Evolutionary conservation across 805 yeast genomes (phyloP), one percentile per base, ranked within the genome.

Genomic region (Saccharomycopsis olivae): DNA sequence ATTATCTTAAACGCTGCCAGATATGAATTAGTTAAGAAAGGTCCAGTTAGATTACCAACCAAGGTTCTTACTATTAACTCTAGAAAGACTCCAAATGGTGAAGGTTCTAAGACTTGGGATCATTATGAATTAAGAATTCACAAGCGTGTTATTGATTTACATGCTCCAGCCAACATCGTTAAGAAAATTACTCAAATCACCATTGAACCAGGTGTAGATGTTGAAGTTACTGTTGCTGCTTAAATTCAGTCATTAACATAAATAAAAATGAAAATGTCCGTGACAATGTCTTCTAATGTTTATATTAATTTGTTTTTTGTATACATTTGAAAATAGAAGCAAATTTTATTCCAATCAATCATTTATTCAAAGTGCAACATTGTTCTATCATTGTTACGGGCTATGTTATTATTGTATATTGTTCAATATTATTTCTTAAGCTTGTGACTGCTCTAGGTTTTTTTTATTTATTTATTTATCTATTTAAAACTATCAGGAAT

Each of bases 61-160:
- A 92, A 88, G 83, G 92, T 83, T 59, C 83, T 92, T 65, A 86
- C 83, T 73, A 76, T 92, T 74, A 76, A 94, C 73, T 92, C 99
- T 84, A 87, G 99, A 85, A 92, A 92, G 88, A 83, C 98, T 65
- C 99, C 99, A 64, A 94, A 94, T 71, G 99, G 99, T 92, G 96
- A 92, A 78, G 99, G 99, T 92, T 92, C 98, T 60, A 92, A 92
- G 89, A 92, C 99, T 62, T 92, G 96, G 96, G 99, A 92, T 68
- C 75, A 94, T 61, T 92, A 79, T 71, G 98, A 92, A 78, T 83
- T 92, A 95, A 89, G 96, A 83, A 87, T 92, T 78, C 98, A 92
- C 95, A 92, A 92, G 94, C 88, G 99, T 75, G 82, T 86, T 70
- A 86, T 92, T 64, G 96, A 88, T 75, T 78, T 92, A 69, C 89